These are phyloP conservation scores for Metschnikowia colocasiae DNA, from an alignment of 805 yeast species.

Conservation along the genomic window DNA sequence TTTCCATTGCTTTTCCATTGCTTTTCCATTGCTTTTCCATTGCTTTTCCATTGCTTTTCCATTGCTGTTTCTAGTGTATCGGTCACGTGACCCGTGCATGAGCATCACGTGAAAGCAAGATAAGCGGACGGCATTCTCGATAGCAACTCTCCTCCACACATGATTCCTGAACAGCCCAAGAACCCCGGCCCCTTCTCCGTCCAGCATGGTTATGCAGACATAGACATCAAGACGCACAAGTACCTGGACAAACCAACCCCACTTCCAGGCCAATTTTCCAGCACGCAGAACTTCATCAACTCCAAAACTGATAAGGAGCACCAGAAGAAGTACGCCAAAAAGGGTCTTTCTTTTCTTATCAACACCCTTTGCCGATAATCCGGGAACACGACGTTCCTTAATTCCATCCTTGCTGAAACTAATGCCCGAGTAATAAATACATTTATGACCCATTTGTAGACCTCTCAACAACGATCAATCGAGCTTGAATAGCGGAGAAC, in stretches of 20 bases:
- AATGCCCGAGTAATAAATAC: not conserved
- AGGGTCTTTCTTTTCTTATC: slow-evolving; percentile 21
- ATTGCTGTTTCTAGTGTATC: not conserved
- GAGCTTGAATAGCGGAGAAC: too few relatives aligned
- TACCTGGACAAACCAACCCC: slow-evolving; percentile 36
- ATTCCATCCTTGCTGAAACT: too few relatives aligned
- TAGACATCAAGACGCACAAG: slow-evolving; percentile 27
- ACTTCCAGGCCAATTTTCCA: slow-evolving; percentile 23
- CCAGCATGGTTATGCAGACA: slow-evolving; percentile 33
- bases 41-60: not conserved
- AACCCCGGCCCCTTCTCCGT: slow-evolving; percentile 25
- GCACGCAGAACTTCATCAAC: slow-evolving; percentile 26
- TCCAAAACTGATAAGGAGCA: slow-evolving; percentile 29
- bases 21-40: not conserved
- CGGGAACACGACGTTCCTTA: too few relatives aligned
- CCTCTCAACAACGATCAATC: too few relatives aligned
- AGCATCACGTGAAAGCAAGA: not conserved
- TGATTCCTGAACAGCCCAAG: slow-evolving; percentile 31
- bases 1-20: too few relatives aligned
- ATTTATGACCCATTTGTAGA: too few relatives aligned
- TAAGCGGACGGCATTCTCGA: not conserved
- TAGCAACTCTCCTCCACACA: not conserved
- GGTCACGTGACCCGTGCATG: not conserved
- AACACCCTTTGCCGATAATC: slow-evolving; percentile 18
- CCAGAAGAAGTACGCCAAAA: slow-evolving; percentile 32